Base-by-base conservation (phyloP, 768 basidiomycete genomes). In the Xerocomus potaroensis region DNA sequence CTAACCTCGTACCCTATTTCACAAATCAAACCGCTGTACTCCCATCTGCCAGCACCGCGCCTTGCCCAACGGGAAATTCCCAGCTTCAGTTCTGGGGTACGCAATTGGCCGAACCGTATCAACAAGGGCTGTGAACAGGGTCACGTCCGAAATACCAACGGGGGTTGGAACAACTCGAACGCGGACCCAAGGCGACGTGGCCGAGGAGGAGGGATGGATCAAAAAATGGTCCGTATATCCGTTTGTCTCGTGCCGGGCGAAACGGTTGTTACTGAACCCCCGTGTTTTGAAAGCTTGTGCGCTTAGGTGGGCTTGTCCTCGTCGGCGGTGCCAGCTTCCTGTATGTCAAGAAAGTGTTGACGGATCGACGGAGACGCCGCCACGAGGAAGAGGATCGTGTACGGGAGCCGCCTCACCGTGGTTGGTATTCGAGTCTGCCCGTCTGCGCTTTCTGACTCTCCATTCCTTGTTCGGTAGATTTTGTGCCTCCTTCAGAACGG, bases 341-440 rank as follows among this genome's bases (percentile, higher is more conserved):
- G 31, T 65, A 60, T 21, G 64, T 62, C 44, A 66, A 66, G 43
- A 64, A 48, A 14, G 44, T 65, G 21, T 47, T 66, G 53, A 51
- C 35, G 6, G 50, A 58, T 11, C 60, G 66, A 30, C 56, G 64
- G 41, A 51, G 56, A 41, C 64, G 45, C 23, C 55, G 26, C 10
- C 45, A 53, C 43, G 53, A 55, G 10, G 47, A 64, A 18, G 47
- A 52, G 24, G 55, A 55, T 41, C 57, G 10, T 18, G 1, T 32
- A 2, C 30, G 29, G 18, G 62, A 55, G 41, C 53, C 41, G 8
- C 16, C 23, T n/a, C 18, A 23, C 19, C 37, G 8, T 16, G 43
- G 48, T 41, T 32, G 47, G 7, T 19, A 41, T 43, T 16, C 27
- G 41, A 42, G 1, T 8, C 18, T 32, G 12, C 14, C 16, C 24